Percentiles rank a stretch among this genome's conserved stretches.
These are phyloP conservation scores for Rhizoclosmatium sp. DNA, from an alignment of 192 early-diverging fungal species.

Conservation along the genomic window DNA sequence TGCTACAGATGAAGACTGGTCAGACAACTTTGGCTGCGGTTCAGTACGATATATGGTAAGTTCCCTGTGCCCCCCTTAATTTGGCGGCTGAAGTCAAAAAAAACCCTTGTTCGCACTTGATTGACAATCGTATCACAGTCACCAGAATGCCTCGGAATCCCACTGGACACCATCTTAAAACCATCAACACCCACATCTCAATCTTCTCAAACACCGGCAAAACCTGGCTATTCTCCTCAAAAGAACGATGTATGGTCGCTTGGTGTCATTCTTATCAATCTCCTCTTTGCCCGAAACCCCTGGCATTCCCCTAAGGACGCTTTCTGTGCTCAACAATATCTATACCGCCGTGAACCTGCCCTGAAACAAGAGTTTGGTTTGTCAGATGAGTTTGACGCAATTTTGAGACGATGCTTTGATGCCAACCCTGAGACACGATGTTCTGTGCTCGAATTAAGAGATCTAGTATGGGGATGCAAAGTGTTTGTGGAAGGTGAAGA, in stretches of 20 bases:
- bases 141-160: conserved; percentile 63
- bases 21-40: conserved; percentile 87
- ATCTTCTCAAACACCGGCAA: too few relatives aligned
- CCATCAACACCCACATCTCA: neutral
- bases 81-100: too few relatives aligned
- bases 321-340: conserved; percentile 65
- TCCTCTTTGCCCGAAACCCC: conserved; percentile 82
- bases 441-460: conserved; percentile 16
- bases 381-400: conserved; percentile 28
- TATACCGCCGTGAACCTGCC: conserved; percentile 12
- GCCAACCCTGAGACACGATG: conserved; percentile 33
- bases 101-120: too few relatives aligned
- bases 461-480: conserved; percentile 7
- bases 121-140: conserved; percentile 33
- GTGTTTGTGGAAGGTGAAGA: conserved; percentile 17
- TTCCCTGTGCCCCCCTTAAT: conserved; percentile 38
- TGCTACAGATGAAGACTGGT: conserved; percentile 80
- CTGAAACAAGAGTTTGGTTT: conserved; percentile 32
- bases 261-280: conserved; percentile 78
- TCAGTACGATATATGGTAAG: conserved; percentile 91
- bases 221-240: conserved; percentile 56
- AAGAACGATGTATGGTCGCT: conserved; percentile 83
- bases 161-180: neutral
- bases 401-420: conserved; percentile 39
- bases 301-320: conserved; percentile 74